These are phyloP conservation scores for Kodamaea sagamina DNA, from an alignment of 805 yeast genomes.

Conservation along the genomic window DNA sequence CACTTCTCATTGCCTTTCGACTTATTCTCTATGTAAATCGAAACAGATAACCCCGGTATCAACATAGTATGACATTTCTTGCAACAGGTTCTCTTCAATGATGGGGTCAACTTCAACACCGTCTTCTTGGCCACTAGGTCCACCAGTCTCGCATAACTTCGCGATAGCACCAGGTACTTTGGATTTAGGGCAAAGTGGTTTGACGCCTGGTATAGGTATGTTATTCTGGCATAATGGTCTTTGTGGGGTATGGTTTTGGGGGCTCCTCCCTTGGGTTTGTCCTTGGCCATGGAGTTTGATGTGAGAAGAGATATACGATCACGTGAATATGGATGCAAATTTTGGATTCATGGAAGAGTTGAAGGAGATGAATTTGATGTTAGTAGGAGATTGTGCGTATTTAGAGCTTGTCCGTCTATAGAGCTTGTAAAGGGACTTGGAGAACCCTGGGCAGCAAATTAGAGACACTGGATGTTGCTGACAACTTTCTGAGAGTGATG, in stretches of 20 bases:
- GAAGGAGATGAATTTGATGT: too few species aligned
- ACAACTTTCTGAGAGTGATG: too few species aligned
- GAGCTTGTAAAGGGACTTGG: too few species aligned
- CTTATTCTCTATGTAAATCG: constrained; percentile 42
- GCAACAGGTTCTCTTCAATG: constrained; percentile 67
- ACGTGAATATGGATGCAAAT: too few species aligned
- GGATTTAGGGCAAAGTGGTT: constrained; percentile 33
- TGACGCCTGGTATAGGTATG: constrained; percentile 61
- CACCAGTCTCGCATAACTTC: constrained; percentile 56
- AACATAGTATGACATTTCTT: constrained; percentile 59
- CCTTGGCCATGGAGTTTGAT: constrained; percentile 6
- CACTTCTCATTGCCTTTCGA: constrained; percentile 37
- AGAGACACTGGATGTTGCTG: too few species aligned
- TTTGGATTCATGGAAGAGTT: too few species aligned
- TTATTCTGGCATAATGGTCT: constrained; percentile 61
- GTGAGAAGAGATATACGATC: too few species aligned
- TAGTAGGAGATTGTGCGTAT: too few species aligned
- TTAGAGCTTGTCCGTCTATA: too few species aligned
- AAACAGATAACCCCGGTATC: constrained; percentile 49
- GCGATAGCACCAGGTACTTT: constrained; percentile 46
- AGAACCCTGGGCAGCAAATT: too few species aligned
- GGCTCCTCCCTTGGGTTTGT: constrained; percentile 12
- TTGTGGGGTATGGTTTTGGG: constrained; percentile 50
- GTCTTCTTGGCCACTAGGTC: constrained; percentile 66
- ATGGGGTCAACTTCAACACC: constrained; percentile 64